phyloP scores from a whole-genome alignment of 2,329 filamentous ascomycete species.

The Phaeosphaeria sp. region DNA sequence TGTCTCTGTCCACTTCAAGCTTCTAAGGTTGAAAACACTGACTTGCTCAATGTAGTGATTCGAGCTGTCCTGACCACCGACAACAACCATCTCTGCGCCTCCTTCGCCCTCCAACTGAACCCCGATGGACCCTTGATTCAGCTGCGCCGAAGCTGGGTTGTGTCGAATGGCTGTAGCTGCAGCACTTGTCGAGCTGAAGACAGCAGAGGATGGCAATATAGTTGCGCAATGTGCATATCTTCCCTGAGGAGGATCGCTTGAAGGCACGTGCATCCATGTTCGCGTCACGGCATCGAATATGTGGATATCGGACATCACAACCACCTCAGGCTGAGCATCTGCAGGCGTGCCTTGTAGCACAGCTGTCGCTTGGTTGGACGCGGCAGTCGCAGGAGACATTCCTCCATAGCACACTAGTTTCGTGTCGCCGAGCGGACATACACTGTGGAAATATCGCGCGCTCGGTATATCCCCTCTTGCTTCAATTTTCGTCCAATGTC shows the following conservation, averaged over 20 bases:
- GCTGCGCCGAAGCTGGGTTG: slow-evolving; percentile 81
- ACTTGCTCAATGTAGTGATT: slow-evolving; percentile 99
- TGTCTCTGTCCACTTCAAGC: slow-evolving; percentile 93
- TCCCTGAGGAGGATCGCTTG: slow-evolving; percentile 84
- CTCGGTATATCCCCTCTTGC: slow-evolving; percentile 84
- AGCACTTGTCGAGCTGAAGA: slow-evolving; percentile 83
- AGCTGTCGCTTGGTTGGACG: slow-evolving; percentile 44
- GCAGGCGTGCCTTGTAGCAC: slow-evolving; percentile 47
- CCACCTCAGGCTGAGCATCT: slow-evolving; percentile 82
- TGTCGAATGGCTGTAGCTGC: slow-evolving; percentile 87
- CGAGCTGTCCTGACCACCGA: slow-evolving; percentile 94
- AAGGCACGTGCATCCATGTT: slow-evolving; percentile 84
- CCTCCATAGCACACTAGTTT: slow-evolving; percentile 98
- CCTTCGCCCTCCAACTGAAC: slow-evolving; percentile 89
- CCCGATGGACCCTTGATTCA: slow-evolving; percentile 86
- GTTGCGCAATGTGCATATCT: slow-evolving; percentile 96
- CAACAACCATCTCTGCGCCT: slow-evolving; percentile 95
- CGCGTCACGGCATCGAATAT: slow-evolving; percentile 86
- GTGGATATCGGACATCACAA: slow-evolving; percentile 98
- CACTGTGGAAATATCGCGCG: slow-evolving; percentile 95
- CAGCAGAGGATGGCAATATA: slow-evolving; percentile 84
- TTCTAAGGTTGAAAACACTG: slow-evolving; percentile 95
- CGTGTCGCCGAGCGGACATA: slow-evolving; percentile 90
- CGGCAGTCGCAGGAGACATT: slow-evolving; percentile 79
- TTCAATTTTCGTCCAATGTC: slow-evolving; percentile 93